Percentiles rank a stretch among this genome's conserved stretches.
phyloP scores from a whole-genome alignment of 352 stramenopile genomes.

The Pythium sp. region DNA sequence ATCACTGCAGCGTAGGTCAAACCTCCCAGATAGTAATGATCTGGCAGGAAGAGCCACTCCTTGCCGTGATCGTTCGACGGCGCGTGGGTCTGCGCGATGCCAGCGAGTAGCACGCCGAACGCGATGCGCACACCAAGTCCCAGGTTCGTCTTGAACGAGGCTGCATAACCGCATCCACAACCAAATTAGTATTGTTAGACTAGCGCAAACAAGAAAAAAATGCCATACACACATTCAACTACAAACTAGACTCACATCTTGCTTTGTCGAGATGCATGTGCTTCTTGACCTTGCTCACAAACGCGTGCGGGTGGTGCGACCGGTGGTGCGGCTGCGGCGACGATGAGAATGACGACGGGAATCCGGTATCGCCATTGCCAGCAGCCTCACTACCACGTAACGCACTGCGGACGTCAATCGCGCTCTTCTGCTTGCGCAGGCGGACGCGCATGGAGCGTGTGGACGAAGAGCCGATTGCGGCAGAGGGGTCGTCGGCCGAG shows the following conservation, averaged over 20 bases:
- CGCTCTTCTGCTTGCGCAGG: slow-evolving; percentile 9
- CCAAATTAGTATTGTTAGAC: not conserved
- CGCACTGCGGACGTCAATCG: not conserved
- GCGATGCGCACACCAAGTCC: slow-evolving; percentile 43
- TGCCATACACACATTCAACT: slow-evolving; percentile 1
- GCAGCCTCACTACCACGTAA: not conserved
- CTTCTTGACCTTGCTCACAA: slow-evolving; percentile 39
- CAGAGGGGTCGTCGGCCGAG: not conserved
- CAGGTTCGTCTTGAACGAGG: slow-evolving; percentile 38
- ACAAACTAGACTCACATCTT: slow-evolving; percentile 18
- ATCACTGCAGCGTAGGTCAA: slow-evolving; percentile 64
- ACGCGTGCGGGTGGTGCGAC: not conserved
- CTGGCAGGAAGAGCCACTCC: slow-evolving; percentile 47
- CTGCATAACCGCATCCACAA: slow-evolving; percentile 9
- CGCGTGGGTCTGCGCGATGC: slow-evolving; percentile 48
- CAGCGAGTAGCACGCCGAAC: slow-evolving; percentile 55
- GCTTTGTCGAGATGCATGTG: slow-evolving; percentile 28
- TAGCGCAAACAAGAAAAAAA: slow-evolving; percentile 6
- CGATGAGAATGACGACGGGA: not conserved
- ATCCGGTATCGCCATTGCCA: no score
- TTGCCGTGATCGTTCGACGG: slow-evolving; percentile 22
- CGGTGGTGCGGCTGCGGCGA: not conserved
- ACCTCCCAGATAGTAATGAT: slow-evolving; percentile 61
- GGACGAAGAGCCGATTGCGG: not conserved
- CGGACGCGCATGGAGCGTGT: slow-evolving; percentile 10